Evolutionary conservation across 768 basidiomycete genomes (phyloP).

Genomic region (Rhizopogon vinicolor): DNA sequence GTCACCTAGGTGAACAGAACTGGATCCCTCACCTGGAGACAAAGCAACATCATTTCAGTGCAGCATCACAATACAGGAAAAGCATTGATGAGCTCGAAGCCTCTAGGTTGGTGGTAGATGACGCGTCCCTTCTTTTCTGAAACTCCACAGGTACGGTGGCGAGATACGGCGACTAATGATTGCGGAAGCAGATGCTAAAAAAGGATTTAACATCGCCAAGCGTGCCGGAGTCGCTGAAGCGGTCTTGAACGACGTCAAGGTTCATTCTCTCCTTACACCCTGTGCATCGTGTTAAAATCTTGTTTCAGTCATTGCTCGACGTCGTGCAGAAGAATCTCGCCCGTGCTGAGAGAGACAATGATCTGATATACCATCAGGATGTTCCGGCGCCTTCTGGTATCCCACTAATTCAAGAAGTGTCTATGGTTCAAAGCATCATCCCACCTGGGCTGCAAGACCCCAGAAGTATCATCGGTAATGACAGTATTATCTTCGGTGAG

Average conservation of each 20-base stretch:
- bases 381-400: slow-evolving; percentile 72
- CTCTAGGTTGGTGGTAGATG: slow-evolving; percentile 44
- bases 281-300: not conserved
- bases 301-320: slow-evolving; percentile 65
- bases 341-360: slow-evolving; percentile 87
- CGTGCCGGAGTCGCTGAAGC: slow-evolving; percentile 55
- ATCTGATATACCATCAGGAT: slow-evolving; percentile 90
- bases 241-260: slow-evolving; percentile 79
- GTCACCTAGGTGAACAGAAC: slow-evolving; percentile 33
- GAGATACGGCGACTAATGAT: slow-evolving; percentile 77
- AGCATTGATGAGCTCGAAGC: slow-evolving; percentile 84
- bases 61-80: slow-evolving; percentile 86
- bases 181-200: slow-evolving; percentile 64
- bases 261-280: slow-evolving; percentile 23
- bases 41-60: slow-evolving; percentile 81
- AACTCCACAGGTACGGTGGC: slow-evolving; percentile 68
- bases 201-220: slow-evolving; percentile 63
- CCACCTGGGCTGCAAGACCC: slow-evolving; percentile 59
- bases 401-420: slow-evolving; percentile 54
- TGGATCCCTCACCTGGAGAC: slow-evolving; percentile 81
- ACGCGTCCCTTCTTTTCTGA: not conserved
- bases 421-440: slow-evolving; percentile 58
- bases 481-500: slow-evolving; percentile 63
- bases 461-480: slow-evolving; percentile 44
- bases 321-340: slow-evolving; percentile 60